These are phyloP conservation scores for Phytophthora cryptogea DNA, from an alignment of 352 stramenopile genomes.

Conservation along the genomic window DNA sequence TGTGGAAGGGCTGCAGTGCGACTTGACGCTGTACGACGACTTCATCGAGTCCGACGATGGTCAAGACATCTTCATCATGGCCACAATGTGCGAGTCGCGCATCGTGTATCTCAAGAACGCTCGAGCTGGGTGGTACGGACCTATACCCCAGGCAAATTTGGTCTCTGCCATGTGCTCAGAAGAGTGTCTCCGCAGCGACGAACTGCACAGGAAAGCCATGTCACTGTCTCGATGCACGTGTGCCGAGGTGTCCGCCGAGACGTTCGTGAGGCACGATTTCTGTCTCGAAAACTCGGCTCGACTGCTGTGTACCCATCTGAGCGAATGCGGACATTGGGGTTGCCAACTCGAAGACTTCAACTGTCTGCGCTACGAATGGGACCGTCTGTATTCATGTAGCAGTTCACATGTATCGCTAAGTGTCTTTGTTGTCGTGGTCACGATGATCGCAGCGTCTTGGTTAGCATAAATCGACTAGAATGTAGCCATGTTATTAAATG, in stretches of 20 bases:
- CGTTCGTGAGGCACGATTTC: constrained; percentile 72
- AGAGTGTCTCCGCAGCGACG: constrained; percentile 82
- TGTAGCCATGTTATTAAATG: background rate
- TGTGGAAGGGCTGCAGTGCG: constrained; percentile 43
- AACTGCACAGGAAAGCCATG: constrained; percentile 81
- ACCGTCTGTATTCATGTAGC: constrained; percentile 62
- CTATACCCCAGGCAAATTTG: constrained; percentile 71
- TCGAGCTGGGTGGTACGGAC: constrained; percentile 61
- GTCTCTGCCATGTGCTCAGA: constrained; percentile 83
- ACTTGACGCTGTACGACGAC: constrained; percentile 53
- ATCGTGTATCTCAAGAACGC: constrained; percentile 72
- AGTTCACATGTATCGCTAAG: constrained; percentile 15
- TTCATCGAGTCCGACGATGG: constrained; percentile 66
- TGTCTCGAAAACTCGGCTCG: constrained; percentile 82
- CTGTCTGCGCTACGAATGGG: constrained; percentile 91
- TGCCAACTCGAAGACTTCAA: constrained; percentile 91
- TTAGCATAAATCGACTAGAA: constrained; percentile 27
- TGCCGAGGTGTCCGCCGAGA: constrained; percentile 75
- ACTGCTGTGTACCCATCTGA: constrained; percentile 84
- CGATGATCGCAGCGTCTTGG: constrained; percentile 26
- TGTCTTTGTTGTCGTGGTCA: constrained; percentile 7
- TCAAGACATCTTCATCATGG: constrained; percentile 71
- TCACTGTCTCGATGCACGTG: constrained; percentile 76
- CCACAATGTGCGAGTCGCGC: constrained; percentile 74
- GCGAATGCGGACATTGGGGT: constrained; percentile 88